Conservation (phyloP, 1,284 basidiomycete genomes). For the Pisolithus thermaeus region DNA sequence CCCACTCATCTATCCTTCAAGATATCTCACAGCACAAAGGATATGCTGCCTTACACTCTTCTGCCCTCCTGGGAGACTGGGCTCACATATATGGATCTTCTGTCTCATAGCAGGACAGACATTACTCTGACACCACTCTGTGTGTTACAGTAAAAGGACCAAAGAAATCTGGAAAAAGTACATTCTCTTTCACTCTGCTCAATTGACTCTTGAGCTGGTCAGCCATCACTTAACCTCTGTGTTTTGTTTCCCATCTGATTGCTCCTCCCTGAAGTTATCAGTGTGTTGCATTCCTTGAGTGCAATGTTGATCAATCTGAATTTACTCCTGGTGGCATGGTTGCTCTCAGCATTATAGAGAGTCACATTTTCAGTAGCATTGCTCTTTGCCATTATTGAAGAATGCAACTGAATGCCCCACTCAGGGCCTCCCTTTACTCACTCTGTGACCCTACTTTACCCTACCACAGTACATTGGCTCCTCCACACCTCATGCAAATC, state of each 20-base stretch:
- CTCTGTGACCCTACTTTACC: constrained; percentile 48
- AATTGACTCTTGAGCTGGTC: constrained; percentile 64
- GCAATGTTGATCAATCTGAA: constrained; percentile 91
- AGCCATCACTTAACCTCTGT: constrained; percentile 12
- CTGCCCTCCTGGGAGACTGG: constrained; percentile 56
- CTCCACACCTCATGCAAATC: constrained; percentile 72
- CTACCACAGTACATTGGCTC: constrained; percentile 78
- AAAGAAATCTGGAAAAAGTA: constrained; percentile 88
- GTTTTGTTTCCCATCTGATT: neutral
- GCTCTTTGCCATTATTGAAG: neutral
- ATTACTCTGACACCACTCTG: constrained; percentile 30
- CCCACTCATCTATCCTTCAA: constrained; percentile 17
- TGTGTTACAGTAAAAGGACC: constrained; percentile 67
- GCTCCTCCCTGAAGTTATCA: constrained; percentile 43
- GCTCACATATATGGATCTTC: constrained; percentile 25
- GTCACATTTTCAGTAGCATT: constrained; percentile 61
- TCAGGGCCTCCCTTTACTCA: constrained; percentile 85
- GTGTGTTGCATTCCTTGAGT: constrained; percentile 87
- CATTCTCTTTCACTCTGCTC: constrained; percentile 70
- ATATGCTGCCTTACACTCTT: constrained; percentile 44
- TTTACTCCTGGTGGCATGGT: constrained; percentile 88
- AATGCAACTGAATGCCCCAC: constrained; percentile 1
- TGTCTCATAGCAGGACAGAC: constrained; percentile 3
- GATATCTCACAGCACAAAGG: constrained; percentile 37
- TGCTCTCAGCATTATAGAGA: constrained; percentile 68